Evolutionary conservation across 2,329 filamentous ascomycete genomes (phyloP), one percentile per base, ranked within the genome.

Genomic region (Aspergillus brasiliensis): DNA sequence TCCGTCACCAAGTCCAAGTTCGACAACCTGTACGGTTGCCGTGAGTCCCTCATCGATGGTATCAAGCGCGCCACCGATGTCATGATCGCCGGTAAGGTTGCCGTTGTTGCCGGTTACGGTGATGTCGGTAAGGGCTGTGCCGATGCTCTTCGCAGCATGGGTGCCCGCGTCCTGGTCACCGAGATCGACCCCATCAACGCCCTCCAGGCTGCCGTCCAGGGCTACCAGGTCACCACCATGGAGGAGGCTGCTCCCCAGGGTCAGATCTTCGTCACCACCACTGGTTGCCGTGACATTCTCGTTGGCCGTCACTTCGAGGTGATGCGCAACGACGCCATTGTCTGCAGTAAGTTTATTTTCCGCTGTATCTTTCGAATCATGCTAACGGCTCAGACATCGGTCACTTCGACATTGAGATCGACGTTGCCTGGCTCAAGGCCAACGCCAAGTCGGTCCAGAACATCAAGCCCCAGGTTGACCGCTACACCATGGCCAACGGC

Each of bases 41-140:
- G 92, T 79, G 95, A 98, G 86, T 97, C 94, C 67, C 90, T 99
- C 73, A 89, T 99, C 75, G 95, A 99, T 81, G 95, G 95, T 80
- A 98, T 99, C 89, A 99, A 98, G 91, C 94, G 94, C 84, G 94
- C 95, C 73, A 99, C 95, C 81, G 94, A 99, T 85, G 95, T 98
- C 82, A 99, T 99, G 95, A 94, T 98, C 86, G 95, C 95, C 77
- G 95, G 95, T 81, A 98, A 99, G 90, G 88, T 97, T 75, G 92
- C 91, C 69, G 93, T 98, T 70, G 95, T 99, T 71, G 95, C 95
- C 75, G 95, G 95, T 80, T 99, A 90, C 85, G 94, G 94, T 88
- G 94, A 99, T 82, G 95, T 99, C 80, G 94, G 94, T 80, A 99
- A 99, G 90, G 94, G 94, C 73, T 98, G 95, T 80, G 93, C 94